phyloP scores from a whole-genome alignment of 805 yeast species.

The Wickerhamomyces strasburgensis region DNA sequence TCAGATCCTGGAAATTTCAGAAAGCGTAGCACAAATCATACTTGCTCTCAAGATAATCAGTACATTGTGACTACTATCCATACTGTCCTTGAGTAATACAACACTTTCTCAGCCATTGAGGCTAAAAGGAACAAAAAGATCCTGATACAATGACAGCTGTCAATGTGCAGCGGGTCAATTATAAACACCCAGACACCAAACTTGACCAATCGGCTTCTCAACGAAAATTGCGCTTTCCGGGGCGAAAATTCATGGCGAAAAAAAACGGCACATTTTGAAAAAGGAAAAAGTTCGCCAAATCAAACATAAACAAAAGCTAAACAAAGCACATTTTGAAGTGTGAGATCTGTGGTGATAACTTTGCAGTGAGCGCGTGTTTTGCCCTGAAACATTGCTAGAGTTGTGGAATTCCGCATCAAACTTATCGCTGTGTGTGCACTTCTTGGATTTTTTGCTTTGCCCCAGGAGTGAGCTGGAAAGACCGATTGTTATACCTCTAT shows the following conservation, averaged over 20 bases:
- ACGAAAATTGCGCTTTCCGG: not conserved
- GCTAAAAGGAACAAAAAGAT: no score
- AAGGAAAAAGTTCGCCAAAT: constrained; percentile 3
- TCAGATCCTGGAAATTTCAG: not conserved
- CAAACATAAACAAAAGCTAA: not conserved
- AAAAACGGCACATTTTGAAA: not conserved
- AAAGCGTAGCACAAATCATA: not conserved
- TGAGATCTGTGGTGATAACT: no score
- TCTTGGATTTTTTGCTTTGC: not conserved
- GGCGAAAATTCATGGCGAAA: constrained; percentile 1
- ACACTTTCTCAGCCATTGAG: no score
- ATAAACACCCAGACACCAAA: no score
- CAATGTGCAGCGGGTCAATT: no score
- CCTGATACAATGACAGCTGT: no score
- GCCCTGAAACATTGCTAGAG: no score
- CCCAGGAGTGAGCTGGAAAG: not conserved
- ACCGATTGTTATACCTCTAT: not conserved
- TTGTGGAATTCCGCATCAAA: not conserved
- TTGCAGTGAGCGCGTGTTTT: no score
- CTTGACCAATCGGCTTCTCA: no score
- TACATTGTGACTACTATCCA: no score
- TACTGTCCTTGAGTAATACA: no score
- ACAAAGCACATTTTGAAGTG: constrained; percentile 1
- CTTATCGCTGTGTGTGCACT: not conserved
- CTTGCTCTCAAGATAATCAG: not conserved